A percentile compares a stretch with the other conserved stretches of the same genome.
phyloP scores from a whole-genome alignment of 768 basidiomycete genomes.

The Cystobasidium ongulense region DNA sequence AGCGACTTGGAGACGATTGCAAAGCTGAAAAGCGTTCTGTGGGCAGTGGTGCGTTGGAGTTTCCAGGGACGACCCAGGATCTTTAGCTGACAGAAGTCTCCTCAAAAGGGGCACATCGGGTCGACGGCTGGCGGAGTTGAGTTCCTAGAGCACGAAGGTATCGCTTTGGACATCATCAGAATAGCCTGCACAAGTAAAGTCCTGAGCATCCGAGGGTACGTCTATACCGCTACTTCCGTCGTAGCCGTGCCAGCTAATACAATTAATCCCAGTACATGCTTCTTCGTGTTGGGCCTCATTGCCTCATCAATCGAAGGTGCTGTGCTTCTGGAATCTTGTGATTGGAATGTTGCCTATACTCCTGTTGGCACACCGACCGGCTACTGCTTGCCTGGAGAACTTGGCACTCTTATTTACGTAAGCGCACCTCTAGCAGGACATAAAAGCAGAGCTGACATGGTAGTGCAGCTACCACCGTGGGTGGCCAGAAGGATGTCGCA shows the following conservation, averaged over 20 bases:
- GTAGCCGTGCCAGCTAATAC: background rate
- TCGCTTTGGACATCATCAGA: slow-evolving; percentile 78
- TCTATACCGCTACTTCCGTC: background rate
- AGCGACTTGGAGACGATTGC: slow-evolving; percentile 74
- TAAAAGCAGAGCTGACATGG: background rate
- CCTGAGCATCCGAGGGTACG: slow-evolving; percentile 85
- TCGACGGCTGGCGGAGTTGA: slow-evolving; percentile 81
- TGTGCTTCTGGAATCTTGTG: slow-evolving; percentile 82
- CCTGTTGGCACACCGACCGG: slow-evolving; percentile 81
- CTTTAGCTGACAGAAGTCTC: background rate
- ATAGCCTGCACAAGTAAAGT: slow-evolving; percentile 84
- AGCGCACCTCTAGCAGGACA: background rate
- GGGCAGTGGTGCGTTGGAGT: slow-evolving; percentile 75
- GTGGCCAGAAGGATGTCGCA: background rate
- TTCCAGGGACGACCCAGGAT: background rate
- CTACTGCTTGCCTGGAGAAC: slow-evolving; percentile 76
- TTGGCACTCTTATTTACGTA: slow-evolving; percentile 63
- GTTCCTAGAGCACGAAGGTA: slow-evolving; percentile 90
- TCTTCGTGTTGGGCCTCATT: slow-evolving; percentile 86
- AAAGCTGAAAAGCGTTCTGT: slow-evolving; percentile 87
- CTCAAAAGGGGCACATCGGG: slow-evolving; percentile 79
- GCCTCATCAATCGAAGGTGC: slow-evolving; percentile 85
- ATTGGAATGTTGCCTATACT: slow-evolving; percentile 84
- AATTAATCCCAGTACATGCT: slow-evolving; percentile 64
- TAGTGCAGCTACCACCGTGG: slow-evolving; percentile 33